Conservation (phyloP, 495 filamentous ascomycete genomes). For the Talaromyces adpressus region DNA sequence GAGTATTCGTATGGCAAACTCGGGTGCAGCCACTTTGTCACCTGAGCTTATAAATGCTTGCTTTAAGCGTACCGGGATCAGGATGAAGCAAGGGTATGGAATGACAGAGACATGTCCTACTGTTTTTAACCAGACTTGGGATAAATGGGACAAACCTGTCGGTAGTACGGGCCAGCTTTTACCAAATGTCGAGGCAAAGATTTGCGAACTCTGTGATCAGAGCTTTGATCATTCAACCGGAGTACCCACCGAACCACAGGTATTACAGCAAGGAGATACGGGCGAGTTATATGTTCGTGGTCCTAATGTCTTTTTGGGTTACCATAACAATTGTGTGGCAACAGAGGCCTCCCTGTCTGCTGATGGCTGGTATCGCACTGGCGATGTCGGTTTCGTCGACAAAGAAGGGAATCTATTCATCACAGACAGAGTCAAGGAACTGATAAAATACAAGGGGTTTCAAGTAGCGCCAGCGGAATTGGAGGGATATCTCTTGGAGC, state of each 20-base stretch:
- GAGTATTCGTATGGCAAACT: constrained; percentile 66
- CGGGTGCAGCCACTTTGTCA: constrained; percentile 73
- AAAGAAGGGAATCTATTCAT: constrained; percentile 45
- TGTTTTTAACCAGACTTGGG: constrained; percentile 45
- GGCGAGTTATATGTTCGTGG: constrained; percentile 50
- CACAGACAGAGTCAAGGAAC: constrained; percentile 48
- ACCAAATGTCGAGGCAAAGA: constrained; percentile 64
- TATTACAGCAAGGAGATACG: constrained; percentile 24
- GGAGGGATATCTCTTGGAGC: constrained; percentile 54
- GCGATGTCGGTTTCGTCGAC: constrained; percentile 45
- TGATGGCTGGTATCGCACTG: constrained; percentile 43
- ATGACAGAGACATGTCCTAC: constrained; percentile 57
- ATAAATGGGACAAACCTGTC: constrained; percentile 57
- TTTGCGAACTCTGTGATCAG: constrained; percentile 37
- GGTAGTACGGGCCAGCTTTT: constrained; percentile 69
- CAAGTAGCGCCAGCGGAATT: constrained; percentile 72
- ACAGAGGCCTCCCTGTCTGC: constrained; percentile 46
- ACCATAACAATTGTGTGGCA: constrained; percentile 54
- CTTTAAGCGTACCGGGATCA: constrained; percentile 56
- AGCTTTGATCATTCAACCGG: constrained; percentile 37
- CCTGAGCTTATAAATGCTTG: constrained; percentile 64
- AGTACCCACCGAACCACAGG: no score
- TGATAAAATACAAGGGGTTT: constrained; percentile 68
- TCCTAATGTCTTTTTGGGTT: constrained; percentile 56
- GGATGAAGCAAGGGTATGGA: constrained; percentile 69